phyloP scores from a whole-genome alignment of 1,284 basidiomycete genomes.

The Heliocybe sulcata region DNA sequence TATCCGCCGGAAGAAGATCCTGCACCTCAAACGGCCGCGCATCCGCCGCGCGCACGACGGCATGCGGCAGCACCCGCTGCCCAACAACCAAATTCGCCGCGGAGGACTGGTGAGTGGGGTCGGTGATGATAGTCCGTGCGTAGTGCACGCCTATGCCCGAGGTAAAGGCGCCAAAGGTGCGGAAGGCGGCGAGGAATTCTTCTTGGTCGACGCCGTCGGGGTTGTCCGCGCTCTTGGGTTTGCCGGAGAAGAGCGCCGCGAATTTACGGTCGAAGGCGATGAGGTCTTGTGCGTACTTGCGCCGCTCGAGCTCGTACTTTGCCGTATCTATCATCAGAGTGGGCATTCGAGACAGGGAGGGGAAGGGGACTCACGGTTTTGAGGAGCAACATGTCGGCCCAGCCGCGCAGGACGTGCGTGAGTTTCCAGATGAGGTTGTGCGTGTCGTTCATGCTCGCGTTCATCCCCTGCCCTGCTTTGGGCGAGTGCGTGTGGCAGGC shows the following conservation, averaged over 20 bases:
- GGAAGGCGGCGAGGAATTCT: constrained; percentile 37
- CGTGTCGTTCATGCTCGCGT: constrained; percentile 77
- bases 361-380: constrained; percentile 49
- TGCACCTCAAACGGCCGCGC: constrained; percentile 59
- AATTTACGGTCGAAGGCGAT: constrained; percentile 78
- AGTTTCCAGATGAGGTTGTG: constrained; percentile 82
- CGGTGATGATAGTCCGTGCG: constrained; percentile 41
- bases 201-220: constrained; percentile 4
- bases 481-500: constrained; percentile 84
- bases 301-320: constrained; percentile 72
- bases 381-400: constrained; percentile 58
- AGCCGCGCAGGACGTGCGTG: constrained; percentile 63
- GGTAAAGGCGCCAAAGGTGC: constrained; percentile 50
- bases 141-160: constrained; percentile 66
- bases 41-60: constrained; percentile 59
- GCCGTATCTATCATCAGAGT: too few species aligned
- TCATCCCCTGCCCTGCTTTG: constrained; percentile 63
- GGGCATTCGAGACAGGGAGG: too few species aligned
- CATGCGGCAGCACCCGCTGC: constrained; percentile 50
- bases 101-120: constrained; percentile 31
- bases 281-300: constrained; percentile 72
- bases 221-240: too few species aligned
- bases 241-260: constrained; percentile 70
- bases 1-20: constrained; percentile 59
- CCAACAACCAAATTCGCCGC: constrained; percentile 48